Base-by-base conservation (phyloP, 106 monocot species). In the Chionographis japonica region DNA sequence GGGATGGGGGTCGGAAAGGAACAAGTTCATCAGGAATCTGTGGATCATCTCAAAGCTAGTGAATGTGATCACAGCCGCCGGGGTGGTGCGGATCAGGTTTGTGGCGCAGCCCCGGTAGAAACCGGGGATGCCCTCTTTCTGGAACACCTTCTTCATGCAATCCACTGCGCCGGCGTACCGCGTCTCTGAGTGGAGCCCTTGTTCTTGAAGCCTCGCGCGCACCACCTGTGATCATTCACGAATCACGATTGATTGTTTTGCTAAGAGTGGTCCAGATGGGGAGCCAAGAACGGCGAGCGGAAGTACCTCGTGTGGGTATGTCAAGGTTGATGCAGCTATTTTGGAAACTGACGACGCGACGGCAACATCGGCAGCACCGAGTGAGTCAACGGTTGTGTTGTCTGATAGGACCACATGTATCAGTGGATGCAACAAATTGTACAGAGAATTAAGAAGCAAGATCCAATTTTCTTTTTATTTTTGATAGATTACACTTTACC, bases 31-130 rank as follows among this genome's bases (percentile, higher is more conserved):
- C 40, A 94, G 73, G 50, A 72, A 85, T 80, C 94, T 77, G 51
- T 94, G 94, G 17, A 90, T 90, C 94, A 94, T 90, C 78, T 94
- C 94, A 65, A 90, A 94, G 75, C 90, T 94, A 8, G 94, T 94
- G 75, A 94, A 94, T 11, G 94, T 94, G 54, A 90, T 90, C 14
- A 82, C 85, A 67, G 94, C 94, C 12, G 94, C 90, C 16, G 94
- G 94, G 16, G 90, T 90, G 4, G 94, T 90, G 36, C 94, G 65
- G 37, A 94, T 60, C 51, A 94, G 67, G 73, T 94, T 94, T 13
- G 90, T 87, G 9, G 90, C 90, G 65, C 90, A 94, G 10, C 94
- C 94, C 57, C 83, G 82, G 72, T 94, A 94, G 68, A 94, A 94
- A 3, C 94, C 94, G 64, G 73, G 18, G 17, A 87, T 62, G 4